Conservation (phyloP, 2,329 filamentous ascomycete species). For the Ascochyta fabae region DNA sequence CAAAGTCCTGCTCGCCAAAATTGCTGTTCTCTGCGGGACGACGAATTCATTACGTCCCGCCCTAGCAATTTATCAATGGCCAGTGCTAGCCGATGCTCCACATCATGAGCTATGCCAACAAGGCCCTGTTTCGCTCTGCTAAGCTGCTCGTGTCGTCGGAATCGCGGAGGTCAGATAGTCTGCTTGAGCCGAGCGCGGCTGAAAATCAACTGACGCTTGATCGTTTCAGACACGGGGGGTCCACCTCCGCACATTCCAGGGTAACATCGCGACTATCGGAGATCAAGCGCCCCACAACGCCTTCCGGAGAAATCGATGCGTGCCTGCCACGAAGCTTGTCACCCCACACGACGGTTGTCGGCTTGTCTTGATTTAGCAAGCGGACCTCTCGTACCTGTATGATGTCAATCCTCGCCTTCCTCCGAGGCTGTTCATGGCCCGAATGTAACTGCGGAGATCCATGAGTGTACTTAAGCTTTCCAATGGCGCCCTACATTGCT, state of each 20-base stretch:
- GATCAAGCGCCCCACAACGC: constrained; percentile 14
- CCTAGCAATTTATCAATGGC: neutral
- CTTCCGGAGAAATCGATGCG: constrained; percentile 9
- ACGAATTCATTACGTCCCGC: neutral
- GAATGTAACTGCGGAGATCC: constrained; percentile 1
- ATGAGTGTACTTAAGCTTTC: constrained; percentile 2
- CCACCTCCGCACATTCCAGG: neutral
- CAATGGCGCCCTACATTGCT: neutral
- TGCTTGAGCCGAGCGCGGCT: neutral
- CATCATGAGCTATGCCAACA: neutral
- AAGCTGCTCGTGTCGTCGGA: neutral
- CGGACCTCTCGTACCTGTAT: constrained; percentile 15
- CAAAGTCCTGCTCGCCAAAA: neutral
- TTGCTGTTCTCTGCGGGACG: neutral
- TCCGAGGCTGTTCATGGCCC: neutral
- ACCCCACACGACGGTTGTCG: constrained; percentile 24
- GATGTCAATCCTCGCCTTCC: constrained; percentile 19
- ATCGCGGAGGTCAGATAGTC: neutral
- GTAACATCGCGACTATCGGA: constrained; percentile 8
- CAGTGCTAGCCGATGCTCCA: neutral
- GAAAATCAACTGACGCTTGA: neutral
- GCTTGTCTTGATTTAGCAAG: constrained; percentile 19
- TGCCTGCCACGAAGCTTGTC: neutral
- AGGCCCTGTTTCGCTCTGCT: neutral
- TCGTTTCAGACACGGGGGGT: neutral